Evolutionary conservation across 78 protist species (phyloP).

Genomic region (Planoprotostelium fungivorum): DNA sequence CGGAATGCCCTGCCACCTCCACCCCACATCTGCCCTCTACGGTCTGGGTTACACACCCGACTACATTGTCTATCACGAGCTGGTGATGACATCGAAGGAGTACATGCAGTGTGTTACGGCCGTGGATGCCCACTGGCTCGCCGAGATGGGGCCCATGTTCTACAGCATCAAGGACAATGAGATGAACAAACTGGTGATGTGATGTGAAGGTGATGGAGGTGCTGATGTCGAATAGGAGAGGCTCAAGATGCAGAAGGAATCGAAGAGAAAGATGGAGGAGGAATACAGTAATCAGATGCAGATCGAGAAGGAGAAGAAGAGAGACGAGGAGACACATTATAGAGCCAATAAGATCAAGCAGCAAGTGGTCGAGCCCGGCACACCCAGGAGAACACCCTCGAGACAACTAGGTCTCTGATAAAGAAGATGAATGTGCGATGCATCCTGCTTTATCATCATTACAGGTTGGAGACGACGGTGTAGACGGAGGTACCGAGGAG

Average conservation of each 20-base stretch:
- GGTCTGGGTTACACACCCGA: constrained; percentile 93
- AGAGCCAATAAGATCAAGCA: not conserved
- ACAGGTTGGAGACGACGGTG: not conserved
- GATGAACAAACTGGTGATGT: not conserved
- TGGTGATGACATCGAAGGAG: constrained; percentile 93
- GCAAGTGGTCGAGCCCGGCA: not conserved
- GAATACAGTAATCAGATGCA: not conserved
- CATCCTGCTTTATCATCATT: too few relatives aligned
- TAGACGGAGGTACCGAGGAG: not conserved
- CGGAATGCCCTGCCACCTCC: constrained; percentile 94
- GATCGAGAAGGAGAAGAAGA: not conserved
- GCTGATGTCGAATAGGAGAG: not conserved
- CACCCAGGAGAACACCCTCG: not conserved
- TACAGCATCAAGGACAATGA: constrained; percentile 46
- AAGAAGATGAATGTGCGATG: too few relatives aligned
- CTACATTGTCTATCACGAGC: constrained; percentile 98
- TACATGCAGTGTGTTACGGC: constrained; percentile 95
- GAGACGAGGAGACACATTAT: not conserved
- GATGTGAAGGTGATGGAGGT: not conserved
- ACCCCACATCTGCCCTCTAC: constrained; percentile 92
- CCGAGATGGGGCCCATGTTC: constrained; percentile 88
- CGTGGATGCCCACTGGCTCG: constrained; percentile 98
- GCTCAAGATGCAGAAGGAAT: not conserved
- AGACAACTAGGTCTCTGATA: too few relatives aligned
- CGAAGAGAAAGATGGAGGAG: not conserved